Percentiles rank a stretch among this genome's conserved stretches.
Conservation (phyloP, 768 basidiomycete species). For the Dacryopinax primogenitus region DNA sequence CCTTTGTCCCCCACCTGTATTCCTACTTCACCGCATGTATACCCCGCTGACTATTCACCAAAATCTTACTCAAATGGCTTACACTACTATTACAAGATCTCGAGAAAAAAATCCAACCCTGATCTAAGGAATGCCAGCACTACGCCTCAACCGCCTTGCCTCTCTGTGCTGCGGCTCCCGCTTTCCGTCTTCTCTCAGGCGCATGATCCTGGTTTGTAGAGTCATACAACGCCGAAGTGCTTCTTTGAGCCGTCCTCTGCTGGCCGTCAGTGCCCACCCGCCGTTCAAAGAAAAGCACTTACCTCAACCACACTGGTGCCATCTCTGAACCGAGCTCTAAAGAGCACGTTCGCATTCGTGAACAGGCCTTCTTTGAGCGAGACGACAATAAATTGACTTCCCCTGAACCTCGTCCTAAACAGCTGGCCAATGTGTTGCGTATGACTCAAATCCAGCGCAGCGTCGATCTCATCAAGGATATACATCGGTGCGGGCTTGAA, state of each 20-base stretch:
- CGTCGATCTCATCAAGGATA: conserved; percentile 97
- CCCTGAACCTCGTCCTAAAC: conserved; percentile 95
- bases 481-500: conserved; percentile 99
- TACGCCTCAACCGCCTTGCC: not conserved
- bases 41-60: conserved; percentile 3
- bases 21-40: not conserved
- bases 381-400: conserved; percentile 96
- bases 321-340: conserved; percentile 84
- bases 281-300: not conserved
- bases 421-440: conserved; percentile 96
- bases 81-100: conserved; percentile 1
- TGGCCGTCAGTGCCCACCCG: not conserved
- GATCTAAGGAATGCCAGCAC: too few relatives aligned
- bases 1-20: not conserved
- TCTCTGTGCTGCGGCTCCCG: not conserved
- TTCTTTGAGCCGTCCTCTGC: conserved; percentile 15
- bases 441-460: conserved; percentile 88
- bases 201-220: conserved; percentile 14
- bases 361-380: conserved; percentile 93
- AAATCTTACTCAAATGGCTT: not conserved
- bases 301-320: conserved; percentile 81
- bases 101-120: not conserved
- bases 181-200: conserved; percentile 2
- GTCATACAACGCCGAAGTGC: conserved; percentile 14
- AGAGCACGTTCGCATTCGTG: conserved; percentile 93